Conservation (phyloP, 148 eudicot genomes). For the Salicornia ramosissima region DNA sequence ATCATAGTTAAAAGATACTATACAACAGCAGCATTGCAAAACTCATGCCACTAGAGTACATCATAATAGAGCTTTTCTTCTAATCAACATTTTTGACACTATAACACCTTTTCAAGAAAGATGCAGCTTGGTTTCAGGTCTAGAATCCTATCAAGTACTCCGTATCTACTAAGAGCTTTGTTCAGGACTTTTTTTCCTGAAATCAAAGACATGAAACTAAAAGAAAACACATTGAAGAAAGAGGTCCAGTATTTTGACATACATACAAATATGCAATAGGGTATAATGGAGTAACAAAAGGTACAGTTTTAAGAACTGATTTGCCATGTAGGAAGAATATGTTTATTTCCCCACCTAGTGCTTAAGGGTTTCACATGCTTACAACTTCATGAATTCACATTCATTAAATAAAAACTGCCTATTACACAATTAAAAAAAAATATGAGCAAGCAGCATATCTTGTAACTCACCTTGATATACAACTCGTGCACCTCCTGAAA, state of each 20-base stretch:
- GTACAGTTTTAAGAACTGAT: background rate
- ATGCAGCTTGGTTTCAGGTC: background rate
- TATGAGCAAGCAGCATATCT: slow-evolving; percentile 1
- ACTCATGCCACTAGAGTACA: background rate
- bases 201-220: background rate
- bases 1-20: background rate
- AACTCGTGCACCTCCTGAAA: slow-evolving; percentile 98
- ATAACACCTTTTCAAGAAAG: background rate
- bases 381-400: background rate
- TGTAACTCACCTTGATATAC: slow-evolving; percentile 70
- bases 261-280: background rate
- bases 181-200: background rate
- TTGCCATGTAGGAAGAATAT: background rate
- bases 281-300: background rate
- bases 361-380: background rate
- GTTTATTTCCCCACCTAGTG: background rate
- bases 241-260: background rate
- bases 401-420: background rate
- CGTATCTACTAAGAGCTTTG: background rate
- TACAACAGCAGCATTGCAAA: background rate
- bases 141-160: background rate
- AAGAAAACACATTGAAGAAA: background rate
- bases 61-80: background rate
- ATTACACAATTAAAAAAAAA: background rate
- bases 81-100: background rate